Evolutionary conservation across 1,284 basidiomycete genomes (phyloP), one percentile per base, ranked within the genome.

Genomic region (Ustilago vetiveriae): DNA sequence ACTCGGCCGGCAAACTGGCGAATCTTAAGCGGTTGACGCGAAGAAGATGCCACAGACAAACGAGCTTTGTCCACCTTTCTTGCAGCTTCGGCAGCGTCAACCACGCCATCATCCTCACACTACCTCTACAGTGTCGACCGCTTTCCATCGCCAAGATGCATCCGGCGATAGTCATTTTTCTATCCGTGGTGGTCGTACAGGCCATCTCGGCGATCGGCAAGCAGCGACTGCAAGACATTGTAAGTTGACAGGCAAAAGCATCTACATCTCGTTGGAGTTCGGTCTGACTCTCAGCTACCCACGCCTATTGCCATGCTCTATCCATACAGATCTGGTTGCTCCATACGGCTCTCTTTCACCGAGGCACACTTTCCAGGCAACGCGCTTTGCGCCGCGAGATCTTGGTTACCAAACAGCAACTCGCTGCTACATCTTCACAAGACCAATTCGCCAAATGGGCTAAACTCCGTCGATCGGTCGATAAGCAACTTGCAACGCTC

Each of bases 401-500:
- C 29, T 67, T 56, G 39, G 21, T 89, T 91, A 63, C 87, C 46
- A 94, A 95, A 84, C 87, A 90, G 33, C 91, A 97, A 81, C 87
- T 98, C 9, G 84, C 90, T 57, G 88, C 89, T 78, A 98, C 94
- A 26, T 93, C 91, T 75, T 91, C 92, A 13, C 95, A 98, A 82
- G 95, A 98, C 81, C 91, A 98, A 81, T 98, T 99, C 82, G 92
- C 94, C 16, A 98, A 94, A 84, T 98, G 96, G 96, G 95, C 95
- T 39, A 95, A 94, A 84, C 84, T 98, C 75, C 85, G 91, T 76
- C 84, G 96, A 67, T 91, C 88, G 72, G 88, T 97, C 29, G 96
- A 99, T 84, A 97, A 96, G 83, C 90, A 90, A 6, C 82, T 96
- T n/a, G 87, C 88, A 26, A 92, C 98, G 45, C 85, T 98, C n/a